Percentiles rank a stretch among this genome's conserved stretches.
These are phyloP conservation scores for Medicago ruthenica DNA, from an alignment of 306 rosid genomes.

Conservation along the genomic window DNA sequence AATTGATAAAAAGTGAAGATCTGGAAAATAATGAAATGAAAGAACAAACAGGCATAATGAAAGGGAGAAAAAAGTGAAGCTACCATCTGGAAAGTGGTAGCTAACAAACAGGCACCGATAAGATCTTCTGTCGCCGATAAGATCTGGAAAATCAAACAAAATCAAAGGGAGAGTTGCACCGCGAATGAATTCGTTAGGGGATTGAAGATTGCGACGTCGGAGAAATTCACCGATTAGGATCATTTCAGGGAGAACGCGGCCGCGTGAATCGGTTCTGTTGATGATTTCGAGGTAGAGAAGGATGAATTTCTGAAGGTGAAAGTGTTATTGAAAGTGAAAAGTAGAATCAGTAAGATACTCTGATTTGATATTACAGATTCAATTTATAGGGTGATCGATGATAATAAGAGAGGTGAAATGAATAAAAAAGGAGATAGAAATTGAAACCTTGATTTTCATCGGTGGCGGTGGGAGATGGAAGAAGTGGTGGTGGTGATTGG, in stretches of 20 bases:
- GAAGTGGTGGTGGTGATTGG: constrained; percentile 55
- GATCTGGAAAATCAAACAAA: no score
- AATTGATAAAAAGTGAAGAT: no score
- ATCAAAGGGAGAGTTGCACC: constrained; percentile 87
- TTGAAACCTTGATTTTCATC: constrained; percentile 58
- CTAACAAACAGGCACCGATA: no score
- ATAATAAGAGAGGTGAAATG: not conserved
- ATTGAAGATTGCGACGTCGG: constrained; percentile 81
- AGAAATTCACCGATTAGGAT: constrained; percentile 91
- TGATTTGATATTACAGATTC: not conserved
- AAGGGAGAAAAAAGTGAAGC: no score
- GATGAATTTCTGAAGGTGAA: constrained; percentile 79
- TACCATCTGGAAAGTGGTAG: no score
- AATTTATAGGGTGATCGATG: not conserved
- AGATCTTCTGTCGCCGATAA: no score
- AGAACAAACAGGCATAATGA: no score
- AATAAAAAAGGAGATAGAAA: not conserved
- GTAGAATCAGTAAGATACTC: constrained; percentile 25
- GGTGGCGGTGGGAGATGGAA: constrained; percentile 43
- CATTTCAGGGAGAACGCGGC: constrained; percentile 92
- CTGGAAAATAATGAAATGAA: no score
- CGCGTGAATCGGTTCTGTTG: constrained; percentile 78
- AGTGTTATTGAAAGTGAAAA: constrained; percentile 12
- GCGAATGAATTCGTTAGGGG: constrained; percentile 92
- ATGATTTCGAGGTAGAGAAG: constrained; percentile 91